These are phyloP conservation scores for Barbarea vulgaris DNA, from an alignment of 345 rosid genomes.

Conservation along the genomic window DNA sequence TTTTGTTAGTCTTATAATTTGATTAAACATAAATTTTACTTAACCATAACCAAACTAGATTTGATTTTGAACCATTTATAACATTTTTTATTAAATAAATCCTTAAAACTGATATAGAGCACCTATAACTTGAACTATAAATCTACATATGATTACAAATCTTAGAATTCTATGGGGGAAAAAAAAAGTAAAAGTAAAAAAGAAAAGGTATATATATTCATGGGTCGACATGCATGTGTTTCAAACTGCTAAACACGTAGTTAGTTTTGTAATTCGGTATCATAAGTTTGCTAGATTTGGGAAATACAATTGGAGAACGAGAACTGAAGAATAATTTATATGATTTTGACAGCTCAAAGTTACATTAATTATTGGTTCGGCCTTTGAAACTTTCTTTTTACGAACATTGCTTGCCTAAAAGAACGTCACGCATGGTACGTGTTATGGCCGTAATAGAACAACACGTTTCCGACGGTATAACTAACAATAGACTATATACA, in stretches of 20 bases:
- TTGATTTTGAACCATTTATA: neutral
- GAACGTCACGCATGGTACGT: slow-evolving; percentile 18
- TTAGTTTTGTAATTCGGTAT: slow-evolving; percentile 24
- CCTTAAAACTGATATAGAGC: neutral
- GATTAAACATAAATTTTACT: neutral
- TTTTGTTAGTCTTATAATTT: neutral
- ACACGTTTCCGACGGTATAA: slow-evolving; percentile 15
- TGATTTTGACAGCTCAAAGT: slow-evolving; percentile 11
- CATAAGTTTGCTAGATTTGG: slow-evolving; percentile 24
- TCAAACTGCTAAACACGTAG: slow-evolving; percentile 29
- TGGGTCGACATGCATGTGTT: slow-evolving; percentile 29
- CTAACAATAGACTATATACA: neutral
- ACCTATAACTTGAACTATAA: neutral
- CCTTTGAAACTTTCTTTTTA: slow-evolving; percentile 12
- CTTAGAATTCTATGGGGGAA: neutral
- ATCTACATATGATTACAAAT: neutral
- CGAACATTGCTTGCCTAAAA: slow-evolving; percentile 21
- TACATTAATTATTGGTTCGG: slow-evolving; percentile 13
- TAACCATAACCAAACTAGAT: neutral
- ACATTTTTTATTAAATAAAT: neutral
- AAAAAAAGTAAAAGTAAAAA: neutral
- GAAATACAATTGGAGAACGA: slow-evolving; percentile 30
- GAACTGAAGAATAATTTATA: slow-evolving; percentile 1
- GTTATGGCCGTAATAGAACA: slow-evolving; percentile 8
- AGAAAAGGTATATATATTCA: neutral